Evolutionary conservation across 805 yeast species (phyloP).

Genomic region (Yamadazyma laniorum): DNA sequence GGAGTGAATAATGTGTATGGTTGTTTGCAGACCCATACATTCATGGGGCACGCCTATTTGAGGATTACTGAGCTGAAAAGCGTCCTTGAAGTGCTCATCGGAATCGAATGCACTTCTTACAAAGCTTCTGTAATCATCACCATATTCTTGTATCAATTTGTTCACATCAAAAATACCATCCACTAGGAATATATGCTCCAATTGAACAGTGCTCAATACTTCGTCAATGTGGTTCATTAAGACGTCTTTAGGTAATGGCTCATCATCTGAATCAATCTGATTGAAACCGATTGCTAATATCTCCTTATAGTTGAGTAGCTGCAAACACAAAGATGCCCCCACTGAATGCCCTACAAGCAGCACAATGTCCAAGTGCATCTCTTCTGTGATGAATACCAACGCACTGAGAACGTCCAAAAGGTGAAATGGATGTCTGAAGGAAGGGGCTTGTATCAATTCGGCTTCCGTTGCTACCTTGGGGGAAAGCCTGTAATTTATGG

Average conservation of each 20-base stretch:
- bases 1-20: slow-evolving; percentile 55
- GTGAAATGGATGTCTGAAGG: slow-evolving; percentile 58
- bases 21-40: slow-evolving; percentile 2
- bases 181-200: slow-evolving; percentile 19
- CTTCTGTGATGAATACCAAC: slow-evolving; percentile 26
- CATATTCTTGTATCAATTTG: slow-evolving; percentile 58
- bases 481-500: slow-evolving; percentile 62
- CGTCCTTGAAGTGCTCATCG: slow-evolving; percentile 18
- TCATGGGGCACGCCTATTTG: background rate
- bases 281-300: slow-evolving; percentile 18
- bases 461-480: slow-evolving; percentile 36
- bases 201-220: background rate
- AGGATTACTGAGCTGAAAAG: slow-evolving; percentile 20
- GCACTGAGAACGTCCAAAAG: slow-evolving; percentile 53
- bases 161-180: slow-evolving; percentile 71
- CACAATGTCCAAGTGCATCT: slow-evolving; percentile 13
- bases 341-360: slow-evolving; percentile 71
- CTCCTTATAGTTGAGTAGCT: slow-evolving; percentile 36
- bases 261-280: background rate
- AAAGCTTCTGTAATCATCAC: slow-evolving; percentile 50
- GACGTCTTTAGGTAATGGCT: background rate
- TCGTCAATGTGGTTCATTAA: background rate
- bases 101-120: slow-evolving; percentile 55
- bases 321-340: slow-evolving; percentile 68
- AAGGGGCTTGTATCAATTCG: slow-evolving; percentile 9